Percentiles rank a stretch among this genome's conserved stretches.
Conservation (phyloP, 2,329 filamentous ascomycete species). For the Purpureocillium lavendulum region DNA sequence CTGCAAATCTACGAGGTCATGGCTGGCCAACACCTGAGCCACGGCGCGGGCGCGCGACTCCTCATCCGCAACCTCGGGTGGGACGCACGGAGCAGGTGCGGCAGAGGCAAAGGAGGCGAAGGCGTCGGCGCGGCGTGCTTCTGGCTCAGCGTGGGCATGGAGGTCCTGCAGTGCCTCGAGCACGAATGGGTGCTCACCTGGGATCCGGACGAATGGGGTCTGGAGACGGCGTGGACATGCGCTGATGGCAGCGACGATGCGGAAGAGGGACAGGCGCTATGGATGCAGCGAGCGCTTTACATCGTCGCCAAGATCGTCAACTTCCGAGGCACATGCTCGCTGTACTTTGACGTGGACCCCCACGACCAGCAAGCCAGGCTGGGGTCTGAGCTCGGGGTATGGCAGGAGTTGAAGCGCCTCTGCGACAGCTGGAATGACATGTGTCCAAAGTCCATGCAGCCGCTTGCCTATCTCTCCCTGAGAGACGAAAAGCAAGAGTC, state of each 20-base stretch:
- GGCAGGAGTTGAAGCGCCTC: slow-evolving; percentile 70
- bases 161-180: slow-evolving; percentile 79
- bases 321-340: slow-evolving; percentile 64
- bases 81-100: slow-evolving; percentile 58
- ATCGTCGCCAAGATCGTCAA: slow-evolving; percentile 82
- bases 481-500: slow-evolving; percentile 62
- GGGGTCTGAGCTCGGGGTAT: slow-evolving; percentile 62
- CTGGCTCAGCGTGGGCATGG: slow-evolving; percentile 88
- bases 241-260: slow-evolving; percentile 40
- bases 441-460: slow-evolving; percentile 80
- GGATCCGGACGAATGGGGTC: slow-evolving; percentile 84
- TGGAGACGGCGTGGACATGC: slow-evolving; percentile 59
- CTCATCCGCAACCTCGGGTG: slow-evolving; percentile 85
- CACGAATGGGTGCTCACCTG: slow-evolving; percentile 83
- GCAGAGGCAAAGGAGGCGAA: too few relatives aligned
- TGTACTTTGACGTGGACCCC: slow-evolving; percentile 48
- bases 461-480: slow-evolving; percentile 67
- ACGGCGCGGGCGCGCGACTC: slow-evolving; percentile 76
- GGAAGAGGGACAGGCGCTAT: slow-evolving; percentile 55
- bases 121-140: slow-evolving; percentile 70
- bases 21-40: slow-evolving; percentile 82
- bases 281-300: slow-evolving; percentile 85
- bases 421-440: slow-evolving; percentile 75
- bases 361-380: slow-evolving; percentile 56
- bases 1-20: slow-evolving; percentile 92